Evolutionary conservation across 2,329 filamentous ascomycete species (phyloP).

Genomic region (Gremmenia infestans): DNA sequence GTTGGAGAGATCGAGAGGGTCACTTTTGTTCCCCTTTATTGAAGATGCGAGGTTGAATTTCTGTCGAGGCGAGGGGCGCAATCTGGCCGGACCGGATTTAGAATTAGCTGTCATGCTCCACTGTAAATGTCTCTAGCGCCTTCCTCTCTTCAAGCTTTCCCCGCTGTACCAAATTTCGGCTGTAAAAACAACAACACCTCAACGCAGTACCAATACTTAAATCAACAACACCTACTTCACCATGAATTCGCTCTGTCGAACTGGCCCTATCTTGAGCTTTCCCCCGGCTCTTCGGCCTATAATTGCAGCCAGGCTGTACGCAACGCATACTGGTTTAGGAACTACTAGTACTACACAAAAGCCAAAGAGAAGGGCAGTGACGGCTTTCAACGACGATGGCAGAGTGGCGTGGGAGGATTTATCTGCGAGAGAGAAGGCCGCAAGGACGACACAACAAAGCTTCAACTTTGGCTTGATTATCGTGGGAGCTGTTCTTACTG

Average conservation of each 20-base stretch:
- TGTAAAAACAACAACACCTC: not conserved
- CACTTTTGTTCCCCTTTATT: constrained; percentile 13
- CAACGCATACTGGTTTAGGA: constrained; percentile 47
- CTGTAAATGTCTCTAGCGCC: not conserved
- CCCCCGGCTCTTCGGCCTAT: constrained; percentile 36
- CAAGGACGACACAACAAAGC: constrained; percentile 81
- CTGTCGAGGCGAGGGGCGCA: constrained; percentile 11
- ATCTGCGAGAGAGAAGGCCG: constrained; percentile 70
- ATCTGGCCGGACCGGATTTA: not conserved
- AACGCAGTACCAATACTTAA: not conserved
- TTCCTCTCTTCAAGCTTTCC: constrained; percentile 6
- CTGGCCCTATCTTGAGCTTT: constrained; percentile 33
- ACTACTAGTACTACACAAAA: constrained; percentile 27
- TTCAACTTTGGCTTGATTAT: constrained; percentile 80
- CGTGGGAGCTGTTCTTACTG: constrained; percentile 70
- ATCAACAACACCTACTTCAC: not conserved
- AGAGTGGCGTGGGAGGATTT: constrained; percentile 76
- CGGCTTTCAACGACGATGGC: constrained; percentile 81
- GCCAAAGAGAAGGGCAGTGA: constrained; percentile 64
- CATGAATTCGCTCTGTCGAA: constrained; percentile 21
- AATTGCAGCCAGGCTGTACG: constrained; percentile 47
- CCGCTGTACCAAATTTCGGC: constrained; percentile 4
- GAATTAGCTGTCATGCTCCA: not conserved
- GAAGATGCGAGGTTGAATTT: constrained; percentile 7
- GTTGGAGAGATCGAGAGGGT: not conserved